Conservation (phyloP, 1,284 basidiomycete genomes). For the Sanghuangporus baumii region DNA sequence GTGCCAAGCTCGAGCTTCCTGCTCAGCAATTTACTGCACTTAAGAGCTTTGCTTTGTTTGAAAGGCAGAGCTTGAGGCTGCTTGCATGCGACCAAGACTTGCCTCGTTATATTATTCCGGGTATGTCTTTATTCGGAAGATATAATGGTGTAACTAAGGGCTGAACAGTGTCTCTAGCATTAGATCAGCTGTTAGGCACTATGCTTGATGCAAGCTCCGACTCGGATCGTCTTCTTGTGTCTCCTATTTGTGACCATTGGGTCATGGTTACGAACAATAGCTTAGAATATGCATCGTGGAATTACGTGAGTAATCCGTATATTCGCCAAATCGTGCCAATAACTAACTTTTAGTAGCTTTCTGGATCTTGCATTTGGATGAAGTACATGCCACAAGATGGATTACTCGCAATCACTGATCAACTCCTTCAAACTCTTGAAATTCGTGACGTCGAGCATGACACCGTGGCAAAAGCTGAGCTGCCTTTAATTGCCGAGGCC, state of each 20-base stretch:
- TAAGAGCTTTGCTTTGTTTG: slow-evolving; percentile 37
- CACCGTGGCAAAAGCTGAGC: background rate
- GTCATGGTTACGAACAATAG: background rate
- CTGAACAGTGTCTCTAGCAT: slow-evolving; percentile 22
- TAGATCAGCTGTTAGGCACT: slow-evolving; percentile 26
- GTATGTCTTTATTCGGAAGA: background rate
- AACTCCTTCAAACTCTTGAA: background rate
- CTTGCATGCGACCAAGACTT: slow-evolving; percentile 27
- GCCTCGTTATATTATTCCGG: background rate
- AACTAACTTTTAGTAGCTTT: background rate
- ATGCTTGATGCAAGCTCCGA: slow-evolving; percentile 23
- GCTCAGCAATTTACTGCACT: slow-evolving; percentile 28
- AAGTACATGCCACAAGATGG: slow-evolving; percentile 9
- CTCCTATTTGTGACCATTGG: slow-evolving; percentile 29
- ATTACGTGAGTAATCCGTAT: background rate
- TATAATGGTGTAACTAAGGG: background rate
- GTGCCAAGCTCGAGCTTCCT: slow-evolving; percentile 25
- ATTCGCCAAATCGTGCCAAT: background rate
- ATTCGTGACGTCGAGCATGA: background rate
- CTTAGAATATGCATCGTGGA: background rate
- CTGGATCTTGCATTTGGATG: slow-evolving; percentile 3
- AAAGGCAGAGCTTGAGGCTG: slow-evolving; percentile 26
- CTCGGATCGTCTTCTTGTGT: slow-evolving; percentile 27
- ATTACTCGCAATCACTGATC: slow-evolving; percentile 3
- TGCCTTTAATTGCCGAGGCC: background rate